Conservation (phyloP, 805 yeast species). For the Wickerhamiella spandovensis region DNA sequence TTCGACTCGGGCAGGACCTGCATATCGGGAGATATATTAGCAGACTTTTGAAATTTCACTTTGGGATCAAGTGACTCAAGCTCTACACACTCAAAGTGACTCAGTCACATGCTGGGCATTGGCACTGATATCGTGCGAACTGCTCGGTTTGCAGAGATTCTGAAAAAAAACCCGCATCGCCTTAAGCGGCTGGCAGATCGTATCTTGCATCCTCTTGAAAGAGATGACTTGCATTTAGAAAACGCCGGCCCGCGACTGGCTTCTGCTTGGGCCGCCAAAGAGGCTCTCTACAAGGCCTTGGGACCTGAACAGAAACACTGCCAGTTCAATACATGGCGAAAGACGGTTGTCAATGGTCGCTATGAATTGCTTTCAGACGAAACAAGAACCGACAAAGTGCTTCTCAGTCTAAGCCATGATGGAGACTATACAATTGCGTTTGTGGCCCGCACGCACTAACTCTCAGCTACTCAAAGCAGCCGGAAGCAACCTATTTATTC, state of each 20-base stretch:
- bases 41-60: background rate
- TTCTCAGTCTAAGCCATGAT: slow-evolving; percentile 53
- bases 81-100: no score
- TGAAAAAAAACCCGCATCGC: slow-evolving; percentile 27
- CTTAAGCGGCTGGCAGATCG: slow-evolving; percentile 31
- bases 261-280: slow-evolving; percentile 61
- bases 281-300: slow-evolving; percentile 55
- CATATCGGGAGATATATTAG: background rate
- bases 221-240: slow-evolving; percentile 12
- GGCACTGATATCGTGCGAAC: slow-evolving; percentile 46
- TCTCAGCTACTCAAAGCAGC: background rate
- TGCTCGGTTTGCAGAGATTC: slow-evolving; percentile 33
- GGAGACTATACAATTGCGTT: slow-evolving; percentile 42
- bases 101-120: slow-evolving; percentile 28
- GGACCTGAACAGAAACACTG: slow-evolving; percentile 40
- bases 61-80: background rate
- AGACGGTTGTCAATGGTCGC: slow-evolving; percentile 6
- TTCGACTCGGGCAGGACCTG: slow-evolving; percentile 22
- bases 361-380: slow-evolving; percentile 11
- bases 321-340: slow-evolving; percentile 38
- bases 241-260: slow-evolving; percentile 29
- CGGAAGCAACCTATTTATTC: background rate
- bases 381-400: slow-evolving; percentile 32
- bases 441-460: background rate
- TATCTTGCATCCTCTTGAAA: slow-evolving; percentile 38